Base-by-base conservation (phyloP, 208 protist genomes). In the Polymyxa betae region DNA sequence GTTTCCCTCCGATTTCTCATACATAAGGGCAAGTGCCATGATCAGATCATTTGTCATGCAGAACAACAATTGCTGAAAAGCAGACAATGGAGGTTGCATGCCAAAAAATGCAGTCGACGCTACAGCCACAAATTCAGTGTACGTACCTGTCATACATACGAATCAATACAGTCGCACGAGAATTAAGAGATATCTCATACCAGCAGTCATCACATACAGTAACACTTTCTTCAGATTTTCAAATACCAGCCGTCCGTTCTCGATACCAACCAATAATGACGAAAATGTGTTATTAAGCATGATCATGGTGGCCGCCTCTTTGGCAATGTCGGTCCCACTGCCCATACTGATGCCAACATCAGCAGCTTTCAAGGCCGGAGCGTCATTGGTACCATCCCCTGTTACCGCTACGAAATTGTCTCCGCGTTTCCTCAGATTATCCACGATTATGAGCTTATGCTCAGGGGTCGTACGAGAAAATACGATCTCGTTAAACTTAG, bases 271-370 rank as follows among this genome's bases (percentile, higher is more conserved):
- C 44, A 99, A 97, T 93, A 99, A 98, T 0, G 97, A 97, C 12
- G 93, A 89, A 88, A 99, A 99, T 93, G 98, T 99, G 95, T 99
- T 97, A 93, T 99, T 98, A 45, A 98, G 92, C 43, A 99, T 88
- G 52, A 98, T 93, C 52, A 98, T 97, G 77, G 98, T 96, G 35
- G 95, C 94, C 16, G 96, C 96, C 90, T 96, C 94, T 92, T 95
- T 95, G 32, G 94, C 93, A 16, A 95, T 88, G n/a, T 93, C 46
- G 32, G 89, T 94, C 12, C 98, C 98, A 66, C 93, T 95, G 44
- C 97, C 96, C 98, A 99, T 99, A 60, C 98, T 94, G 66, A 99
- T 96, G 77, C 98, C 98, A n/a, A 99, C 97, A 92, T 99, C 96
- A 24, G 92, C 92, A 52, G 97, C 96, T 89, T 98, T 98, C 38